Conservation (phyloP, 495 filamentous ascomycete species). For the Umbilicaria muhlenbergii region DNA sequence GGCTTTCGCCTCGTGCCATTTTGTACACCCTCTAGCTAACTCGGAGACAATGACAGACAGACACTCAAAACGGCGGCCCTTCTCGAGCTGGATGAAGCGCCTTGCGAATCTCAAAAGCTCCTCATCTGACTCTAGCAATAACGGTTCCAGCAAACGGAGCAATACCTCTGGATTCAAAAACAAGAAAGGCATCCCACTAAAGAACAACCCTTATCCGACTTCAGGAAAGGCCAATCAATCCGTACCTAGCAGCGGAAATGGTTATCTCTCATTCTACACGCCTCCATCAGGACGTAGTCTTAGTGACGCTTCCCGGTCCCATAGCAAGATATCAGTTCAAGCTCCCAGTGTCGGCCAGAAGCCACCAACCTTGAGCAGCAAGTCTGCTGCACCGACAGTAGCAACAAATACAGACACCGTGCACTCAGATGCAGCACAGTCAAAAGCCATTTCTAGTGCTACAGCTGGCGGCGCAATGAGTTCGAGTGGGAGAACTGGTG, state of each 20-base stretch:
- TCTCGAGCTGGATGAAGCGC: slow-evolving; percentile 88
- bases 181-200: slow-evolving; percentile 44
- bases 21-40: background rate
- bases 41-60: slow-evolving; percentile 27
- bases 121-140: slow-evolving; percentile 32
- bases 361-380: slow-evolving; percentile 43
- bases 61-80: slow-evolving; percentile 64
- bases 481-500: slow-evolving; percentile 40
- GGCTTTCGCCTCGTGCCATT: background rate
- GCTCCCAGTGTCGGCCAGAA: slow-evolving; percentile 43
- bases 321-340: slow-evolving; percentile 36
- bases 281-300: slow-evolving; percentile 23
- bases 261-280: slow-evolving; percentile 41
- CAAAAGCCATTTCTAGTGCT: slow-evolving; percentile 60
- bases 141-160: slow-evolving; percentile 32
- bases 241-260: slow-evolving; percentile 30
- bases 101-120: slow-evolving; percentile 66
- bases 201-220: slow-evolving; percentile 75
- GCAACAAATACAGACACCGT: slow-evolving; percentile 66
- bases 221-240: slow-evolving; percentile 34
- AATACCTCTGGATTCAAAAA: slow-evolving; percentile 24
- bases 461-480: slow-evolving; percentile 51
- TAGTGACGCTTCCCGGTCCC: slow-evolving; percentile 23
- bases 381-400: slow-evolving; percentile 60
- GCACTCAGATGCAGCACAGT: slow-evolving; percentile 58